phyloP scores from a whole-genome alignment of 2,329 filamentous ascomycete genomes.

The Neobulgaria alba region DNA sequence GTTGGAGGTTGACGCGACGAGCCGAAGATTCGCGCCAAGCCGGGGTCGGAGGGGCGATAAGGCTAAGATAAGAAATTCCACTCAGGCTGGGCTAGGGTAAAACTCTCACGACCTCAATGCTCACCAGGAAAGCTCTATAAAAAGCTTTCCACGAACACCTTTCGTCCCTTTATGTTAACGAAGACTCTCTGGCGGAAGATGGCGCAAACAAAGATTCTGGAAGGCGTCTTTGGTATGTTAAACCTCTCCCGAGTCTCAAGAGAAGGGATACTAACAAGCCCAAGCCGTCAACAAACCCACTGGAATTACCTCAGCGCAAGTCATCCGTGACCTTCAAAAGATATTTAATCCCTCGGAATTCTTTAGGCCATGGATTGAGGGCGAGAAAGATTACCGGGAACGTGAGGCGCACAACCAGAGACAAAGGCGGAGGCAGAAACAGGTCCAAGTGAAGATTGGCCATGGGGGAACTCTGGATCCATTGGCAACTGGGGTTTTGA shows the following conservation, averaged over 20 bases:
- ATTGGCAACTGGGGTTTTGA: slow-evolving; percentile 84
- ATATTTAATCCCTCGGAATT: slow-evolving; percentile 73
- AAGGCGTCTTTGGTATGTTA: slow-evolving; percentile 52
- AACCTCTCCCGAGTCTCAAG: not conserved
- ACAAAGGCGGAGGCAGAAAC: slow-evolving; percentile 47
- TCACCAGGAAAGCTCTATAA: too few species aligned
- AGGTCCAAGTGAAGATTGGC: slow-evolving; percentile 80
- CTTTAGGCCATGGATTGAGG: slow-evolving; percentile 69
- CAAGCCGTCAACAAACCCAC: slow-evolving; percentile 88
- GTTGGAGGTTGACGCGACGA: too few species aligned
- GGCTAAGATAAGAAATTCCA: too few species aligned
- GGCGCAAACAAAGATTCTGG: slow-evolving; percentile 39
- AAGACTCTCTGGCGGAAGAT: slow-evolving; percentile 20
- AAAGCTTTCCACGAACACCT: too few species aligned
- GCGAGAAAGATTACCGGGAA: slow-evolving; percentile 47
- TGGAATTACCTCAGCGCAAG: slow-evolving; percentile 79
- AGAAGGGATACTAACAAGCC: not conserved
- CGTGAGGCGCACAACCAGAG: slow-evolving; percentile 51
- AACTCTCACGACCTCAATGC: too few species aligned
- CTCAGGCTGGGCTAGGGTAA: too few species aligned
- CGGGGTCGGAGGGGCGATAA: too few species aligned
- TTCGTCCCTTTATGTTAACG: not conserved
- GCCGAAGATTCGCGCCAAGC: too few species aligned
- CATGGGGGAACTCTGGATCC: slow-evolving; percentile 95
- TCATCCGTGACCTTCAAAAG: slow-evolving; percentile 78